Percentiles rank a stretch among this genome's conserved stretches.
phyloP scores from a whole-genome alignment of 2,329 filamentous ascomycete genomes.

The Emmonsiellopsis sp. region DNA sequence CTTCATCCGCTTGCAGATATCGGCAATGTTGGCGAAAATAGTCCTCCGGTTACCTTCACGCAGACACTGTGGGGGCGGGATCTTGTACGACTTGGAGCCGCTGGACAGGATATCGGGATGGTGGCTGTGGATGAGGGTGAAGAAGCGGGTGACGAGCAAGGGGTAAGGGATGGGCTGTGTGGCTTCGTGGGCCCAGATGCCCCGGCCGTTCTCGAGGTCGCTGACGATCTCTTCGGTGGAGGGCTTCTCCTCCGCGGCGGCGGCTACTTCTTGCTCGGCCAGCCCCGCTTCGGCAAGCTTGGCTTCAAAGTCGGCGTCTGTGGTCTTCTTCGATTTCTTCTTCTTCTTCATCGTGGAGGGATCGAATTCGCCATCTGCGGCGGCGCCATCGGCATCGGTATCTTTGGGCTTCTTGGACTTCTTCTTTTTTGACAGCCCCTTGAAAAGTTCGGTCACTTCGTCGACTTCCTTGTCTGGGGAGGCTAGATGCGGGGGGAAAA shows the following conservation, averaged over 20 bases:
- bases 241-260: slow-evolving; percentile 45
- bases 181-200: slow-evolving; percentile 80
- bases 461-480: slow-evolving; percentile 49
- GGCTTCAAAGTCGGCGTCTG: slow-evolving; percentile 57
- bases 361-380: slow-evolving; percentile 55
- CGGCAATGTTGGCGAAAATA: slow-evolving; percentile 97
- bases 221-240: slow-evolving; percentile 50
- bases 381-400: slow-evolving; percentile 41
- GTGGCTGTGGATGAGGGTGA: slow-evolving; percentile 85
- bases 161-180: slow-evolving; percentile 72
- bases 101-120: slow-evolving; percentile 91
- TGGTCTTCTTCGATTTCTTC: slow-evolving; percentile 52
- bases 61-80: slow-evolving; percentile 94
- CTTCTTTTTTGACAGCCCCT: slow-evolving; percentile 66
- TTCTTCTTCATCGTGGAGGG: slow-evolving; percentile 75
- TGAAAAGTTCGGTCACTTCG: slow-evolving; percentile 59
- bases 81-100: slow-evolving; percentile 95
- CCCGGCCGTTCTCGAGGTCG: slow-evolving; percentile 78
- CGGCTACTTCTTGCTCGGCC: slow-evolving; percentile 50
- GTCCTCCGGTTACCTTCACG: slow-evolving; percentile 99
- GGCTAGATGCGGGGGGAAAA: slow-evolving; percentile 41
- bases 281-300: slow-evolving; percentile 55
- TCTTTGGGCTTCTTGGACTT: slow-evolving; percentile 56
- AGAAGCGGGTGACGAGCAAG: slow-evolving; percentile 83
- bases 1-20: slow-evolving; percentile 99